Conservation (phyloP, 257 asterid species). For the Misopates orontium region DNA sequence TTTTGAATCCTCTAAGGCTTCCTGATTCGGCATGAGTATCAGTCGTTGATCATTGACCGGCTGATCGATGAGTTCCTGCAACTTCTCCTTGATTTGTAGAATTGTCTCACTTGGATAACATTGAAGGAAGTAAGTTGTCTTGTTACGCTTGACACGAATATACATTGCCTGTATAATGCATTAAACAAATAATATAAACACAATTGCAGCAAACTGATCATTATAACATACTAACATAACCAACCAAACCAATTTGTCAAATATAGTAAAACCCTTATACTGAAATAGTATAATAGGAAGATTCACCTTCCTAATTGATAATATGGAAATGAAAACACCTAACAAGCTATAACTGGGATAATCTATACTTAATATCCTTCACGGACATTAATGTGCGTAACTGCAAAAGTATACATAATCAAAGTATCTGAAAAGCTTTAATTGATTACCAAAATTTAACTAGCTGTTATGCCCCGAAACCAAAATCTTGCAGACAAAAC, state of each 20-base stretch:
- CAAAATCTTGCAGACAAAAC: background rate
- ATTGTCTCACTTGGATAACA: slow-evolving; percentile 83
- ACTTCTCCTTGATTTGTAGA: slow-evolving; percentile 78
- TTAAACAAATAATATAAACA: slow-evolving; percentile 16
- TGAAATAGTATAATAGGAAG: background rate
- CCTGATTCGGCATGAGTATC: slow-evolving; percentile 52
- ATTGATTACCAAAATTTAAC: too few species aligned
- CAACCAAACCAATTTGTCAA: background rate
- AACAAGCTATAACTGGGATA: background rate
- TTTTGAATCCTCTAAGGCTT: slow-evolving; percentile 76
- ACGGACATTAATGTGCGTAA: too few species aligned
- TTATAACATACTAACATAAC: too few species aligned
- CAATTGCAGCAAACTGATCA: slow-evolving; percentile 14
- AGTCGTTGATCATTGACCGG: slow-evolving; percentile 72
- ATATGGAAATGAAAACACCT: slow-evolving; percentile 1
- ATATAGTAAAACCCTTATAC: background rate
- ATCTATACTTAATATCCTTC: slow-evolving; percentile 18
- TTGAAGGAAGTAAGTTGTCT: slow-evolving; percentile 83
- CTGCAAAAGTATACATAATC: background rate
- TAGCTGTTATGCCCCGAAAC: background rate
- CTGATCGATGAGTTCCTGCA: slow-evolving; percentile 74
- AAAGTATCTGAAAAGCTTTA: too few species aligned
- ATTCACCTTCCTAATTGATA: slow-evolving; percentile 10
- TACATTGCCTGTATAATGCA: slow-evolving; percentile 66
- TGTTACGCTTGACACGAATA: slow-evolving; percentile 87